Base-by-base conservation (phyloP, 2,329 filamentous ascomycete genomes). In the Clarireedia paspali region DNA sequence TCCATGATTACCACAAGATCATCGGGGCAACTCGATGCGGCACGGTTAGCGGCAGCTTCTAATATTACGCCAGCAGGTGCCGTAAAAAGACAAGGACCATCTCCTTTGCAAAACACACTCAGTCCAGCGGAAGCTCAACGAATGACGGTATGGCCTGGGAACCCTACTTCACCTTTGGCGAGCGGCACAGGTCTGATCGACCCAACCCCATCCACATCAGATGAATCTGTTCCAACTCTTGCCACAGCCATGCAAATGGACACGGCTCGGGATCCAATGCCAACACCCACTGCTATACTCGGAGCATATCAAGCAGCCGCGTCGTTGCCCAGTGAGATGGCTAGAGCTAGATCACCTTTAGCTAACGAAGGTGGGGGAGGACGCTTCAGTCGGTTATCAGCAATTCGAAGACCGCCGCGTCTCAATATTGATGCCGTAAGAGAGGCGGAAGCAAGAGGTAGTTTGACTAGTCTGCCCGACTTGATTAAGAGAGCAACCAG, bases 401-500 rank as follows among this genome's bases (percentile, higher is more conserved):
- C 77, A 12, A 75, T 84, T 55, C 74, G 78, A 62, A 73, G 80
- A 49, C 91, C 92, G 34, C 88, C 89, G 3, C 82, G 81, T 38
- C 74, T 96, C 4, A 84, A 96, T 67, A 86, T 96, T 24, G 85
- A 91, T 66, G 88, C 88, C 4, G 88, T 95, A 3, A 81, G 84
- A 61, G 84, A 87, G 51, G 88, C 89, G 15, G 90, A 96, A 70
- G 82, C 87, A 1, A 83, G 94, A 66, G 91, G 90, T 4, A 96
- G 91, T 68, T 77, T 96, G 60, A 97, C 94, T 1, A 96, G 91
- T 71, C 75, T 99, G 57, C 88, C 91, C 0, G 94, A 97, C 69
- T 75, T 99, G 58, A 97, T 99, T 63, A 81, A 84, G 66, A 83
- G 94, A 63, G 94, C 94, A 10, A 97, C 92, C 0, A 84, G 83